Conservation (phyloP, 306 rosid genomes). For the Gastrolobium bilobum region DNA sequence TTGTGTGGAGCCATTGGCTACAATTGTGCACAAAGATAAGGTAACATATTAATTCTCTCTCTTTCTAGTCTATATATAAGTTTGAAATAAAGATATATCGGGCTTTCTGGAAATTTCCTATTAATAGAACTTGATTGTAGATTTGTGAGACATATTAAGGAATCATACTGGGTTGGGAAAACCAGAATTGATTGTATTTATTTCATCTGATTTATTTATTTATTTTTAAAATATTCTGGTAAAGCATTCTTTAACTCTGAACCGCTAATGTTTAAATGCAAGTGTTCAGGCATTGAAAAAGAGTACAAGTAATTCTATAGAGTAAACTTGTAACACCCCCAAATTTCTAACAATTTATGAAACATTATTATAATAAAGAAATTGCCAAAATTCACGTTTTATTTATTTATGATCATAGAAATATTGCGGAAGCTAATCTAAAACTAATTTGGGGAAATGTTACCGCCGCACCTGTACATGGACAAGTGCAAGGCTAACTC, state of each 20-base stretch:
- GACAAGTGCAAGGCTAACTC: no score
- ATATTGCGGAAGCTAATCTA: no score
- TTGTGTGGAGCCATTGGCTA: constrained; percentile 85
- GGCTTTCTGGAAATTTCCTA: constrained; percentile 27
- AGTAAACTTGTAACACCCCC: no score
- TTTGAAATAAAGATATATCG: constrained; percentile 21
- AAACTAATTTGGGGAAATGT: no score
- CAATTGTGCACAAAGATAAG: constrained; percentile 90
- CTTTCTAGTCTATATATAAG: constrained; percentile 25
- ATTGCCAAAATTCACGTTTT: no score
- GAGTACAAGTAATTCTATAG: constrained; percentile 1
- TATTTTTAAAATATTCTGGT: constrained; percentile 7
- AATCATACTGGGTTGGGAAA: constrained; percentile 36
- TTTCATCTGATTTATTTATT: background rate
- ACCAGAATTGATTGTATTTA: constrained; percentile 23
- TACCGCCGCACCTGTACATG: no score
- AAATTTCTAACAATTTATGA: no score
- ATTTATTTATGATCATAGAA: no score
- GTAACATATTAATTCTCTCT: constrained; percentile 46
- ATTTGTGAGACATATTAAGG: constrained; percentile 35
- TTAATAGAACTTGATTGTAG: constrained; percentile 14
- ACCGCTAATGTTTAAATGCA: constrained; percentile 9
- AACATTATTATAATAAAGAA: no score
- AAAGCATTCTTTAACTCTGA: constrained; percentile 27
- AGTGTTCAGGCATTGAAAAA: constrained; percentile 31